Base-by-base conservation (phyloP, 2,329 filamentous ascomycete species). In the Annulohypoxylon truncatum region DNA sequence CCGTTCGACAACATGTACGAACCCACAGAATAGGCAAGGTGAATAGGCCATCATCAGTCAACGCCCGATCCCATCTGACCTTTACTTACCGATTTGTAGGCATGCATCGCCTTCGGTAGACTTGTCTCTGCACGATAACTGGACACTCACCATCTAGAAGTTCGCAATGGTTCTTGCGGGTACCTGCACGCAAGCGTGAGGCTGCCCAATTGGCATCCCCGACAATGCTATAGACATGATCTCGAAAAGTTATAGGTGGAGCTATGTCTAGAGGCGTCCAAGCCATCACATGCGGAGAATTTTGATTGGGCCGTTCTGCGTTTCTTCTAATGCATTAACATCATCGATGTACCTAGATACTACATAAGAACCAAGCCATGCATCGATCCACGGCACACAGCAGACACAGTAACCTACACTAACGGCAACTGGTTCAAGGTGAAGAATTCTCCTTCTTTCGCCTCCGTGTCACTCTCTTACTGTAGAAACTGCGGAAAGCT, bases 121-220 rank as follows among this genome's bases (percentile, higher is more conserved):
- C 57, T 50, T 56, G 10, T 52, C 46, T 54, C 56, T 64, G 56
- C 38, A 22, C 24, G 66, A 69, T 61, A 46, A 47, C 50, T 64
- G 63, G 60, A 58, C 51, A 55, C 48, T 53, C 50, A 38, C 66
- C 66, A 18, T 15, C 20, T 47, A 55, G 29, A 22, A 12, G 13
- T 24, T 64, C 13, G 6, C 12, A 54, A 54, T 48, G 66, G 66
- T 64, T 66, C 66, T 46, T 66, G 63, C 63, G 63, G 66, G 46
- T 53, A 64, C 42, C 63, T 69, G 66, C 66, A 64, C 55, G 66
- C 60, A 66, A 69, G 46, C 51, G 29, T 42, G 56, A 61, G 38
- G 56, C 40, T 61, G 60, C 15, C 63, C 66, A 69, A 66, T 69
- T 69, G 63, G 66, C 63, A 59, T 58, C 26, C 38, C 52, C 59